Conservation (phyloP, 2,329 filamentous ascomycete genomes). For the Phyllosticta citriasiana region DNA sequence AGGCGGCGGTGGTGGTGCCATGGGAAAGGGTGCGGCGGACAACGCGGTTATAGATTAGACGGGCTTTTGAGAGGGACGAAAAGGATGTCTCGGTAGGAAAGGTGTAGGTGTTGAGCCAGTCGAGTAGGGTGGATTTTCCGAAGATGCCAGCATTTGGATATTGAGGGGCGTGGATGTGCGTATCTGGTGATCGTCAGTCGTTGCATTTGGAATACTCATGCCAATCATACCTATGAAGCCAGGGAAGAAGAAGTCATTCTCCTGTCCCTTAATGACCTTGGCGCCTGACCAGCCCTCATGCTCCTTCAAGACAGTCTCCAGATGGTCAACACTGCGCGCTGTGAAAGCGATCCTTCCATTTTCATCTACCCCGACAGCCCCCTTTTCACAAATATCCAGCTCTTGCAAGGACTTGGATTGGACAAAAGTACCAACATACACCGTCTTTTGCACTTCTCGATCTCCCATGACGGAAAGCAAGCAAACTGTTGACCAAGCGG, state of each 20-base stretch:
- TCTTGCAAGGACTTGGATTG: slow-evolving; percentile 41
- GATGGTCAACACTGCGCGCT: slow-evolving; percentile 22
- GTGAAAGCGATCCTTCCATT: slow-evolving; percentile 43
- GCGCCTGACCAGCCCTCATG: slow-evolving; percentile 31
- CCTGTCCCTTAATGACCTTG: slow-evolving; percentile 26
- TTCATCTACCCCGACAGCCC: slow-evolving; percentile 42
- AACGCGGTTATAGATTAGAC: slow-evolving; percentile 64
- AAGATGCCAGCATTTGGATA: slow-evolving; percentile 93
- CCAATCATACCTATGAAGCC: slow-evolving; percentile 59
- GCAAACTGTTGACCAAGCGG: not conserved
- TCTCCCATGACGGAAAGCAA: not conserved
- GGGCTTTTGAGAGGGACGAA: slow-evolving; percentile 50
- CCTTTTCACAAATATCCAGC: slow-evolving; percentile 40
- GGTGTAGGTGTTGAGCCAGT: slow-evolving; percentile 91
- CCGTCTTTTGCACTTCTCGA: not conserved
- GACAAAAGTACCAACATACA: slow-evolving; percentile 55
- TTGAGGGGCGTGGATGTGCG: slow-evolving; percentile 89
- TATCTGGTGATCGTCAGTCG: slow-evolving; percentile 50
- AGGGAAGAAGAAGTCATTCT: slow-evolving; percentile 68
- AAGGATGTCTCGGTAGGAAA: slow-evolving; percentile 85
- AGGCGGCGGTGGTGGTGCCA: slow-evolving; percentile 89
- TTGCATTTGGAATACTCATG: not conserved
- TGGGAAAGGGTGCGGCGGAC: slow-evolving; percentile 73
- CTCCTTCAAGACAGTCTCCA: slow-evolving; percentile 17
- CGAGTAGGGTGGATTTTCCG: slow-evolving; percentile 81